Evolutionary conservation across 495 filamentous ascomycete genomes (phyloP).

Genomic region (Podospora sp.): DNA sequence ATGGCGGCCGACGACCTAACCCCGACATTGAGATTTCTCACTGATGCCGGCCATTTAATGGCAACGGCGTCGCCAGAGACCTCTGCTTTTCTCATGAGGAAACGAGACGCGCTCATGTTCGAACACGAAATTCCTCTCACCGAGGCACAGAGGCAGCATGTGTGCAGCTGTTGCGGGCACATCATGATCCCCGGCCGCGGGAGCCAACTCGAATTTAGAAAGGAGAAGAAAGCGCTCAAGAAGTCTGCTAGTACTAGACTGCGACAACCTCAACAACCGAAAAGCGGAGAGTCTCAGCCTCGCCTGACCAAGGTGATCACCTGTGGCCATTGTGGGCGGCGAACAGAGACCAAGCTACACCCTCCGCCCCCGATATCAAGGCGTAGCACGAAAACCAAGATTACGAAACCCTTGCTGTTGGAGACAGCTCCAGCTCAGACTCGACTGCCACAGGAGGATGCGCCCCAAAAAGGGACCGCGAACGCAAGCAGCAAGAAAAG

Average conservation of each 20-base stretch:
- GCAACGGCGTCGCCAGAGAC: conserved; percentile 47
- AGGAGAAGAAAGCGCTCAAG: conserved; percentile 24
- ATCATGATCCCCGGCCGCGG: conserved; percentile 52
- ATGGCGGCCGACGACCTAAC: conserved; percentile 37
- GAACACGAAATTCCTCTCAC: conserved; percentile 44
- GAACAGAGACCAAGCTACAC: conserved; percentile 43
- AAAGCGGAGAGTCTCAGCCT: conserved; percentile 12
- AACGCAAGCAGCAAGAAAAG: conserved; percentile 57
- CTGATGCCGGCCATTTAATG: conserved; percentile 55
- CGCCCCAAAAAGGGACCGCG: conserved; percentile 31
- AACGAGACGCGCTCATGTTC: conserved; percentile 45
- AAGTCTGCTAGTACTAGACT: conserved; percentile 19
- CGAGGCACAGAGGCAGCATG: conserved; percentile 48
- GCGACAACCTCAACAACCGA: conserved; percentile 19
- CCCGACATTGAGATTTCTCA: conserved; percentile 44
- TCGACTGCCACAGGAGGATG: not conserved
- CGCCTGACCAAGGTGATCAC: conserved; percentile 43
- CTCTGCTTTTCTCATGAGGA: conserved; percentile 53
- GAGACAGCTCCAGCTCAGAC: conserved; percentile 1
- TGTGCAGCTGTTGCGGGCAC: conserved; percentile 55
- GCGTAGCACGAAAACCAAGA: conserved; percentile 20
- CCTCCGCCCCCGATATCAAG: conserved; percentile 37
- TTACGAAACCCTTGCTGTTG: not conserved
- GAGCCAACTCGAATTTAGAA: conserved; percentile 40
- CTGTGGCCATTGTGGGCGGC: conserved; percentile 47